A percentile compares a stretch with the other conserved stretches of the same genome.
Evolutionary conservation across 2,329 filamentous ascomycete genomes (phyloP).

Genomic region (Sporothrix variecibatus): DNA sequence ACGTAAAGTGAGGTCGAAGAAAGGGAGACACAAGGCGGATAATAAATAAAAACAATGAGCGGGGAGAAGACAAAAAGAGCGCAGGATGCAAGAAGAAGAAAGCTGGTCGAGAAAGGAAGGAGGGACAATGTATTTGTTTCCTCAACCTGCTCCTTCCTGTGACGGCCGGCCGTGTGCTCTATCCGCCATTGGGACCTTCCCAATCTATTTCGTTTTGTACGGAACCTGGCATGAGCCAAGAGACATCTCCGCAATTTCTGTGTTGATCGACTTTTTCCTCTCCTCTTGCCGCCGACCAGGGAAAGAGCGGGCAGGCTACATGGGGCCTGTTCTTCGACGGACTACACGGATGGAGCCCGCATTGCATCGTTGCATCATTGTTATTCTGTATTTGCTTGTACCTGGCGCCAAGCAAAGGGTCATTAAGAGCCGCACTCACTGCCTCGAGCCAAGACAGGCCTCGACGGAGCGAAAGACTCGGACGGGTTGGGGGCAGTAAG

Average conservation of each 20-base stretch:
- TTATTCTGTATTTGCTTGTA: background rate
- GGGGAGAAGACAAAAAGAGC: background rate
- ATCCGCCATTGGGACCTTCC: conserved; percentile 14
- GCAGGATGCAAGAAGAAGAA: background rate
- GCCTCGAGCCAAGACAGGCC: background rate
- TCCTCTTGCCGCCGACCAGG: background rate
- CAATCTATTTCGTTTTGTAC: background rate
- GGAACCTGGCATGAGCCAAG: conserved; percentile 5
- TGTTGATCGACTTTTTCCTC: background rate
- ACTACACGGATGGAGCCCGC: background rate
- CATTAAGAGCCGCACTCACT: background rate
- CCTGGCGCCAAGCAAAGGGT: background rate
- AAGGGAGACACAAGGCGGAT: background rate
- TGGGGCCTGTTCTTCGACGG: background rate
- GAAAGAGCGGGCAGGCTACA: background rate
- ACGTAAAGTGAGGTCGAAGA: background rate
- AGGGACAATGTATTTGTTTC: background rate
- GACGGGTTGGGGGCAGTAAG: background rate
- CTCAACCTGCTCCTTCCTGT: conserved; percentile 7
- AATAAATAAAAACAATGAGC: background rate
- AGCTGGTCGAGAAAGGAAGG: background rate
- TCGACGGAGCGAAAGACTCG: background rate
- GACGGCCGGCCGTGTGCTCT: background rate
- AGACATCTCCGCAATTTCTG: background rate
- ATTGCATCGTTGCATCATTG: conserved; percentile 8